Base-by-base conservation (phyloP, 192 early-diverging fungal species). In the Backusella psychrophila region DNA sequence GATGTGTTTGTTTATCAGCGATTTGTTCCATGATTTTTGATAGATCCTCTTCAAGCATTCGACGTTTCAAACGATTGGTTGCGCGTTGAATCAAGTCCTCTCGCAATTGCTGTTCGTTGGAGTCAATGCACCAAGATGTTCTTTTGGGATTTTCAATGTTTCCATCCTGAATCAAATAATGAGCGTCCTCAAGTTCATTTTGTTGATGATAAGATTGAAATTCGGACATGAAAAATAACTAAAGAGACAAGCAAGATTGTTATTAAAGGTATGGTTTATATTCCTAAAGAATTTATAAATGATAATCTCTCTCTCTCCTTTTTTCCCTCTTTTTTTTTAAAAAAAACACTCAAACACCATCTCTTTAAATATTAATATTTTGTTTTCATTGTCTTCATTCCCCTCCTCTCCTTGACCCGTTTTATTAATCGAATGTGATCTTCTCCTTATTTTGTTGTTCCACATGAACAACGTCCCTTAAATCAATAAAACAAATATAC, bases 81-180 rank as follows among this genome's bases (percentile, higher is more conserved):
- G 78, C 78, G 23, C 69, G 66, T 65, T 74, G 49, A 36, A 79
- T 79, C n/a, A 79, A 49, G 12, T 68, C 77, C 29, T 78, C 49
- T 67, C 66, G 67, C 21, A 75, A 46, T 21, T 66, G 74, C 29
- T 75, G 59, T 11, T 75, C 59, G 38, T 74, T 8, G 34, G 29
- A 31, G 21, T 73, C 36, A 63, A 63, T 29, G 4, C 23, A 63
- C 56, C 56, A 63, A 29, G 56, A 63, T 1, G 56, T 63, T 63
- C 56, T 8, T 29, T 63, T 63, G 26, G 56, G 9, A 12, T 29
- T 63, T 63, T 63, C 26, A 63, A 29, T 29, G 14, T 29, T 23
- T n/a, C 23, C 4, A 63, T 63, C 56, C 29, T 63, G 17, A 21
- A 49, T 49, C 46, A 49, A 49, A 49, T 49, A 49, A 49, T 7